phyloP scores from a whole-genome alignment of 768 basidiomycete genomes.

The Mycena maculata region DNA sequence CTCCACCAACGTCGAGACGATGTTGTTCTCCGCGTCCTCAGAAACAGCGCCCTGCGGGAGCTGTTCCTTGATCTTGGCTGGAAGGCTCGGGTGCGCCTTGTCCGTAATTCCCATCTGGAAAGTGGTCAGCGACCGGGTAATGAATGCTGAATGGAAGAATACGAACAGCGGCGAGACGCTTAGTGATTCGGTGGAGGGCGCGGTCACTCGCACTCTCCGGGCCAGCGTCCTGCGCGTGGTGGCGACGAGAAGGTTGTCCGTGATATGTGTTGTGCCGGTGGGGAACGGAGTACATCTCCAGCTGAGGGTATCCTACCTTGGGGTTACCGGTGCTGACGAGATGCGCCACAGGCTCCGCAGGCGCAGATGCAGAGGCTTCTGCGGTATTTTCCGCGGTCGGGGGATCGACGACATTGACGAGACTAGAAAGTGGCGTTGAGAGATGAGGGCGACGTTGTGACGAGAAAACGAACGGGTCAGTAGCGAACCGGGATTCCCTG shows the following conservation, averaged over 20 bases:
- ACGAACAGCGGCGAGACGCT: conserved; percentile 73
- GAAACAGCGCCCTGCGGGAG: conserved; percentile 57
- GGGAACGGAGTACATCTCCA: conserved; percentile 73
- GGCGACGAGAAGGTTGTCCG: conserved; percentile 42
- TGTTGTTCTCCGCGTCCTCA: conserved; percentile 72
- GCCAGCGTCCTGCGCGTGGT: conserved; percentile 35
- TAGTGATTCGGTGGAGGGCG: conserved; percentile 62
- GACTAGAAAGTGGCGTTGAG: neutral
- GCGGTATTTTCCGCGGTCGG: conserved; percentile 20
- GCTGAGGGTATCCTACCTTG: conserved; percentile 67
- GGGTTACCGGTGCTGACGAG: conserved; percentile 67
- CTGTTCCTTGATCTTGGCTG: conserved; percentile 61
- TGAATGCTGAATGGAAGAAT: neutral
- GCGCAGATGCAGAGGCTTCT: conserved; percentile 31
- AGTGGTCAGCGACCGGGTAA: conserved; percentile 1
- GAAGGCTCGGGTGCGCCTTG: conserved; percentile 63
- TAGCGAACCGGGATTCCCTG: conserved; percentile 40
- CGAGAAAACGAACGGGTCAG: conserved; percentile 25
- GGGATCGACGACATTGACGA: conserved; percentile 5
- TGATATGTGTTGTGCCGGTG: conserved; percentile 59
- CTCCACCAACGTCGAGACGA: conserved; percentile 72
- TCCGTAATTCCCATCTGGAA: conserved; percentile 82
- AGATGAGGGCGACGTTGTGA: conserved; percentile 12
- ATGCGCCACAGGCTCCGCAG: conserved; percentile 45
- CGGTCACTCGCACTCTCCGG: conserved; percentile 52